These are phyloP conservation scores for Alternaria brassicae DNA, from an alignment of 2,329 filamentous ascomycete species.

Conservation along the genomic window DNA sequence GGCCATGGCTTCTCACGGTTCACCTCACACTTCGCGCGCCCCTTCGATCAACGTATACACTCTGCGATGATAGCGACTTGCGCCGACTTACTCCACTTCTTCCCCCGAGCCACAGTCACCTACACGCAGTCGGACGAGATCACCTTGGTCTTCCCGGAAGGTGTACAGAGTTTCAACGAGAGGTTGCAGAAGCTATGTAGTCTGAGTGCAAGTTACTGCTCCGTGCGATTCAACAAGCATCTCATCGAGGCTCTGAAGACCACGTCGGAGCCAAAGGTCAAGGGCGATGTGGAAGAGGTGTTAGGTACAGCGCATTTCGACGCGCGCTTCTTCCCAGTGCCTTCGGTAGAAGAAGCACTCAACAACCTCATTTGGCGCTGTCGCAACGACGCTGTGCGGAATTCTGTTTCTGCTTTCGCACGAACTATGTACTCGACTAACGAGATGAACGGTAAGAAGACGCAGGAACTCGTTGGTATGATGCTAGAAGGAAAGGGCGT, in stretches of 20 bases:
- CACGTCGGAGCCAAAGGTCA: conserved; percentile 29
- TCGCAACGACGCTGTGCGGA: conserved; percentile 41
- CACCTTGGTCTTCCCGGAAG: conserved; percentile 39
- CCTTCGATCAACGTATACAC: conserved; percentile 44
- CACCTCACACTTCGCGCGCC: conserved; percentile 35
- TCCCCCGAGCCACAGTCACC: conserved; percentile 37
- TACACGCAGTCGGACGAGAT: conserved; percentile 48
- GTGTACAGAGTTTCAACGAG: conserved; percentile 38
- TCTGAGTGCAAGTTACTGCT: conserved; percentile 38
- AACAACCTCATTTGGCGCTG: conserved; percentile 44
- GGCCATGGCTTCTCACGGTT: conserved; percentile 44
- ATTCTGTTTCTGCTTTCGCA: conserved; percentile 38
- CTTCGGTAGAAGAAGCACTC: conserved; percentile 34
- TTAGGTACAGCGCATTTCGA: conserved; percentile 40
- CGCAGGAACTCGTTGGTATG: conserved; percentile 31
- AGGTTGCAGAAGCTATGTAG: conserved; percentile 42
- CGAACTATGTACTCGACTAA: conserved; percentile 34
- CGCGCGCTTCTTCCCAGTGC: conserved; percentile 38
- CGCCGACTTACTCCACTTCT: conserved; percentile 37
- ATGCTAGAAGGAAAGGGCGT: conserved; percentile 34
- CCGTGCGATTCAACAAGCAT: conserved; percentile 38
- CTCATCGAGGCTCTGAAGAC: conserved; percentile 20
- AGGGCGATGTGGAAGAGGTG: conserved; percentile 17
- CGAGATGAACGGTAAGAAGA: conserved; percentile 38
- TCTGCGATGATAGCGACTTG: conserved; percentile 38